phyloP scores from a whole-genome alignment of 257 asterid genomes.

The Nicotiana undulata region DNA sequence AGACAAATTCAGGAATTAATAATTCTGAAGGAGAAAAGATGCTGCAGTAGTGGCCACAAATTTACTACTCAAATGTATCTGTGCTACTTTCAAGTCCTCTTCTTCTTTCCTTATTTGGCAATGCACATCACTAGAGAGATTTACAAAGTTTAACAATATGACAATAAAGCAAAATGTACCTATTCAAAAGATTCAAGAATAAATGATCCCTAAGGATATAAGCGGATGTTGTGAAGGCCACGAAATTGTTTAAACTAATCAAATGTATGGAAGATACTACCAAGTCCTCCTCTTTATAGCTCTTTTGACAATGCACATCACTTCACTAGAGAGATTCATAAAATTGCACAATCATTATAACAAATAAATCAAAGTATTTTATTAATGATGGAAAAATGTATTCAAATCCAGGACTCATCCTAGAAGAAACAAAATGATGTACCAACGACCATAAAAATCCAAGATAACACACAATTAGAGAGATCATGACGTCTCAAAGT shows the following conservation, averaged over 20 bases:
- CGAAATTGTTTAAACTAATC: not conserved
- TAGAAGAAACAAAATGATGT: not conserved
- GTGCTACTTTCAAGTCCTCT: not conserved
- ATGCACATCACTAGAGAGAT: not conserved
- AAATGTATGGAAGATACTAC: not conserved
- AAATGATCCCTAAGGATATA: not conserved
- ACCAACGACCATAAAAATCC: not conserved
- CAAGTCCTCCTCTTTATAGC: not conserved
- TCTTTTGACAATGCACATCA: not conserved
- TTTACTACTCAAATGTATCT: not conserved
- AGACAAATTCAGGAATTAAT: constrained; percentile 9
- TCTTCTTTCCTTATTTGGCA: not conserved
- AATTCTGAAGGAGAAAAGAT: constrained; percentile 8
- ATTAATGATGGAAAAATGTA: not conserved
- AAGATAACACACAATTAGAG: not conserved
- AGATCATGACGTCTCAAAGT: not conserved
- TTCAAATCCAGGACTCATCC: not conserved
- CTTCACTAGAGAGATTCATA: not conserved
- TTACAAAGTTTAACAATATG: too few species aligned
- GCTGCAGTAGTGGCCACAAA: not conserved
- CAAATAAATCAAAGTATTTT: not conserved
- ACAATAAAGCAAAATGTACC: not conserved
- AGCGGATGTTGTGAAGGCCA: not conserved
- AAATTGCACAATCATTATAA: not conserved
- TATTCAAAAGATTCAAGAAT: not conserved